phyloP scores from a whole-genome alignment of 495 filamentous ascomycete species.

The Arthonia radiata region DNA sequence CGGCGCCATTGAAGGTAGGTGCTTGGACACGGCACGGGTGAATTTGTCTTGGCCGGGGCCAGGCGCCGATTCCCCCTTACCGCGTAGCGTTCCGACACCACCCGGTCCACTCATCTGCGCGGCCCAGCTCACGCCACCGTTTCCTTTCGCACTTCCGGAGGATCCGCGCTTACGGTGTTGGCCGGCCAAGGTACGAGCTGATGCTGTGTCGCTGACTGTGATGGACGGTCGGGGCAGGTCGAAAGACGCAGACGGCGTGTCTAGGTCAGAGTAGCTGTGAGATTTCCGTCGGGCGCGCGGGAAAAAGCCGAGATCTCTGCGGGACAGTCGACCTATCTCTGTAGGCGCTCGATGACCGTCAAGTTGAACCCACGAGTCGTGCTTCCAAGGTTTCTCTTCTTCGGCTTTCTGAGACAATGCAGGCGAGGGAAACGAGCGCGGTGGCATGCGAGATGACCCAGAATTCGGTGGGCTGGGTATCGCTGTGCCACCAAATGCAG shows the following conservation, averaged over 20 bases:
- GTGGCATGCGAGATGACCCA: no score
- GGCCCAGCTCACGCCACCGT: constrained; percentile 7
- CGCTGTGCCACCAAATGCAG: no score
- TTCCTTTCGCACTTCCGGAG: constrained; percentile 2
- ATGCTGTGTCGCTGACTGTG: constrained; percentile 19
- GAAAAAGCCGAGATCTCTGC: constrained; percentile 69
- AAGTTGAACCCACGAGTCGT: constrained; percentile 67
- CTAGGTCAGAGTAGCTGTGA: constrained; percentile 26
- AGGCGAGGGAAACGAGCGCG: no score
- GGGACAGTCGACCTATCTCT: constrained; percentile 67
- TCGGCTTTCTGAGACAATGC: no score
- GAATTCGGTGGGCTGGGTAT: no score
- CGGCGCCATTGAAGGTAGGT: constrained; percentile 44
- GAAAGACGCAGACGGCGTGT: constrained; percentile 35
- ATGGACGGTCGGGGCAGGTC: constrained; percentile 24
- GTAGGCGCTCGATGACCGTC: constrained; percentile 42
- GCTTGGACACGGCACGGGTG: constrained; percentile 53
- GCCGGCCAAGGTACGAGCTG: constrained; percentile 14
- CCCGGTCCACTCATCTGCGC: constrained; percentile 44
- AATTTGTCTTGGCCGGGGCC: constrained; percentile 61
- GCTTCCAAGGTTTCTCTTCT: constrained; percentile 41
- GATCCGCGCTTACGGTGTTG: constrained; percentile 10
- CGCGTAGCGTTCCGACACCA: constrained; percentile 51
- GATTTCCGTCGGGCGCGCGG: constrained; percentile 74
- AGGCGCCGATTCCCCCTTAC: constrained; percentile 37